Conservation (phyloP, 371 early-diverging fungal genomes). For the Lichtheimia ramosa region DNA sequence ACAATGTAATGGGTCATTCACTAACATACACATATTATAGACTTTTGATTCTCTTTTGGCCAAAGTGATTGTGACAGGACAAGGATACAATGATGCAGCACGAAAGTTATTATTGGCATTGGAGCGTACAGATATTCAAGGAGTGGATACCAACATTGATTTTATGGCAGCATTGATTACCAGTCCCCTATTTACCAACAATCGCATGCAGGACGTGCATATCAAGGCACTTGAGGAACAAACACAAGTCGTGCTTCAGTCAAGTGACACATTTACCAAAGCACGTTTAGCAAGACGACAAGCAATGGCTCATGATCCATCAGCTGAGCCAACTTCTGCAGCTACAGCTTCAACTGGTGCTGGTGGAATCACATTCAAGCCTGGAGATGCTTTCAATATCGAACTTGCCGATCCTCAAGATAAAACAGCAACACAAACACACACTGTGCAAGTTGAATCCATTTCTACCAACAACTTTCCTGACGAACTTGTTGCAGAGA, state of each 20-base stretch:
- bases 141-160: conserved; percentile 38
- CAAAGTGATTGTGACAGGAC: conserved; percentile 40
- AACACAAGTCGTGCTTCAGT: conserved; percentile 16
- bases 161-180: conserved; percentile 28
- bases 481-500: conserved; percentile 24
- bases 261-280: not conserved
- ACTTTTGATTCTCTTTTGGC: conserved; percentile 43
- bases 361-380: conserved; percentile 27
- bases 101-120: conserved; percentile 29
- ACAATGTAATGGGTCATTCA: not conserved
- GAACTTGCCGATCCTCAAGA: conserved; percentile 15
- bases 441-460: conserved; percentile 32
- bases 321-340: too few relatives aligned
- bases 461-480: conserved; percentile 42
- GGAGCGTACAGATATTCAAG: conserved; percentile 22
- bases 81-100: conserved; percentile 29
- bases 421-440: conserved; percentile 3
- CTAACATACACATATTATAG: conserved; percentile 7
- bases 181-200: conserved; percentile 10
- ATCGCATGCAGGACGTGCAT: conserved; percentile 18
- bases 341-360: not conserved
- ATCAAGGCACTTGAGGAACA: conserved; percentile 29
- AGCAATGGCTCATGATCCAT: too few relatives aligned
- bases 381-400: conserved; percentile 43
- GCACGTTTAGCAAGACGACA: not conserved